These are phyloP conservation scores for Hydnum rufescens DNA, from an alignment of 768 basidiomycete species.

Conservation along the genomic window DNA sequence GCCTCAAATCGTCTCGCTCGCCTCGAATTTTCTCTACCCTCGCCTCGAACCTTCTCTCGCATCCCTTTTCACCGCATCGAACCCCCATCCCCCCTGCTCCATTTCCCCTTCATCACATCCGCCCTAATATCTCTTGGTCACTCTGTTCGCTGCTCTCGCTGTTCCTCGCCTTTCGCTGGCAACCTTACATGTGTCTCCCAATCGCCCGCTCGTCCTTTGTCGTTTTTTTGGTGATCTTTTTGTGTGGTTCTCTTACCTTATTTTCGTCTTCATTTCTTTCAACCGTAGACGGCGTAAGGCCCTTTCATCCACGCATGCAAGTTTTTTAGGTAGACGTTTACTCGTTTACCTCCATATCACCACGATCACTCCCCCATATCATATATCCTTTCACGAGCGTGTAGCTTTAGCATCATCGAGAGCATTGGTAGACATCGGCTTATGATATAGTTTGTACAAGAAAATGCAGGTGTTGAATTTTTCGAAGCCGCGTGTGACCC, in stretches of 20 bases:
- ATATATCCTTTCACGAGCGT: not conserved
- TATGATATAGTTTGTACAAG: too few relatives aligned
- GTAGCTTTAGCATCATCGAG: not conserved
- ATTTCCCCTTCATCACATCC: not conserved
- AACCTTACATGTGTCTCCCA: too few relatives aligned
- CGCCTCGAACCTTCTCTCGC: too few relatives aligned
- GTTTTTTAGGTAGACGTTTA: not conserved
- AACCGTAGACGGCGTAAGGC: not conserved
- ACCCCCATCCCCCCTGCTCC: not conserved
- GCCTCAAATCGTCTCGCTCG: too few relatives aligned
- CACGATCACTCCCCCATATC: not conserved
- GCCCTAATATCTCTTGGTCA: not conserved
- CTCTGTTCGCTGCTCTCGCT: too few relatives aligned
- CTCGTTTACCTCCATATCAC: not conserved
- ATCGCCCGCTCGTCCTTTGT: too few relatives aligned
- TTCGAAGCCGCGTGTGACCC: too few relatives aligned
- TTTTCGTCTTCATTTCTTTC: constrained; percentile 1
- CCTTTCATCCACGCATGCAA: not conserved
- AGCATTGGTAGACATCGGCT: not conserved
- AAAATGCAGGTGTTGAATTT: too few relatives aligned
- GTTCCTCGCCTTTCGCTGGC: too few relatives aligned
- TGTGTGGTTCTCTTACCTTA: constrained; percentile 3
- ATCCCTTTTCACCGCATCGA: not conserved
- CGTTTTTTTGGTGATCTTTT: not conserved
- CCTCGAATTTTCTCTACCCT: too few relatives aligned